A percentile compares a stretch with the other conserved stretches of the same genome.
phyloP scores from a whole-genome alignment of 2,329 filamentous ascomycete genomes.

The Botrytis cinerea region DNA sequence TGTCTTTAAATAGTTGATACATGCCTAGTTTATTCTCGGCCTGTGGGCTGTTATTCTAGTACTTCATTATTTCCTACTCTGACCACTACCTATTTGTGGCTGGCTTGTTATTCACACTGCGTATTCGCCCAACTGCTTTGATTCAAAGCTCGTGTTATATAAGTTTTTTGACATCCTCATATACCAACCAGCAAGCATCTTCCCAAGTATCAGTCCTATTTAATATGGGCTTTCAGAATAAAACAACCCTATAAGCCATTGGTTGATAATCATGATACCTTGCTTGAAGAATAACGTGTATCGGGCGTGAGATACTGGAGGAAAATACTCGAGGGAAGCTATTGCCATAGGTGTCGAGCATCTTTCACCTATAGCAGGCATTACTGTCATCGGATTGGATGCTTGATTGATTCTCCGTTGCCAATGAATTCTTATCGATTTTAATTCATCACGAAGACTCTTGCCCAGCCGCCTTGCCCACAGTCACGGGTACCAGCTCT shows the following conservation, averaged over 20 bases:
- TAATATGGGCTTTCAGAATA: fast-evolving
- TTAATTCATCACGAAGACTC: background rate
- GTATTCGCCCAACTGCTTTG: background rate
- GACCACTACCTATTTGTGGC: fast-evolving
- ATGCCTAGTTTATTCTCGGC: background rate
- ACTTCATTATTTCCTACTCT: no score
- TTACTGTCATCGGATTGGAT: background rate
- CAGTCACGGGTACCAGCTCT: no score
- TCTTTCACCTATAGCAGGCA: background rate
- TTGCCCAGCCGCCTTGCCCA: no score
- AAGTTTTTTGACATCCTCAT: background rate
- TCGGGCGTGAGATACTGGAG: background rate
- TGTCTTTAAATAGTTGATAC: no score
- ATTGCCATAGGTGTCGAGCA: background rate
- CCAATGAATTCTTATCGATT: background rate
- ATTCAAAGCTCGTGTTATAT: background rate
- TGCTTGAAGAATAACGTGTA: background rate
- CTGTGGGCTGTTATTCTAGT: no score
- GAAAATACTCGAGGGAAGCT: background rate
- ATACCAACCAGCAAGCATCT: no score
- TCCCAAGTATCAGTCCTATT: background rate
- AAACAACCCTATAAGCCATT: no score
- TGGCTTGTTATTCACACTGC: background rate
- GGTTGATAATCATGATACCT: fast-evolving
- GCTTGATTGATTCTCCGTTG: background rate